phyloP scores from a whole-genome alignment of 768 basidiomycete species.

The Kwoniella bestiolae region DNA sequence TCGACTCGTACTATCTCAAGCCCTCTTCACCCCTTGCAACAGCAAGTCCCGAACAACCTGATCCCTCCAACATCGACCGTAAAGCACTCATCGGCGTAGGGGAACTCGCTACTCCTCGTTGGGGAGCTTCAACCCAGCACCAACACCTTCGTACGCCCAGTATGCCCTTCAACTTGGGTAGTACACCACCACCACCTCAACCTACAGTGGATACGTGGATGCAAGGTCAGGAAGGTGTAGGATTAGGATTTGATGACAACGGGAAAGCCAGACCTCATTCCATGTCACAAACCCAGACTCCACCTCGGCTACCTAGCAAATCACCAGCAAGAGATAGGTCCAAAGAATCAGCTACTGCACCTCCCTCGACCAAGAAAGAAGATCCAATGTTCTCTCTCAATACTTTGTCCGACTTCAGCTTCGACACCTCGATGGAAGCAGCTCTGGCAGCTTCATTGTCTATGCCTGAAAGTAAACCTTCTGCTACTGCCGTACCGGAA shows the following conservation, averaged over 20 bases:
- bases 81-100: constrained; percentile 89
- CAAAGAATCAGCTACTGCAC: constrained; percentile 61
- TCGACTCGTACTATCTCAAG: constrained; percentile 33
- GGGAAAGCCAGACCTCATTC: background rate
- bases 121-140: constrained; percentile 61
- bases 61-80: constrained; percentile 65
- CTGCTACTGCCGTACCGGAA: background rate
- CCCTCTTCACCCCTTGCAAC: constrained; percentile 20
- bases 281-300: background rate
- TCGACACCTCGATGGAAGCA: constrained; percentile 44
- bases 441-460: constrained; percentile 45
- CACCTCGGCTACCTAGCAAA: constrained; percentile 8
- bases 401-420: constrained; percentile 41
- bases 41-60: constrained; percentile 46
- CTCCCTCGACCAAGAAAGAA: constrained; percentile 1
- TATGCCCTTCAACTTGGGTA: constrained; percentile 44
- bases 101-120: constrained; percentile 94
- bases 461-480: constrained; percentile 23
- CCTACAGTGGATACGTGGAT: constrained; percentile 19
- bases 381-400: constrained; percentile 23
- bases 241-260: constrained; percentile 44
- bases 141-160: constrained; percentile 46
- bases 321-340: constrained; percentile 2
- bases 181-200: constrained; percentile 48
- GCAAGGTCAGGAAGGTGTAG: constrained; percentile 55